phyloP scores from a whole-genome alignment of 208 protist genomes.

The Leishmania guyanensis region DNA sequence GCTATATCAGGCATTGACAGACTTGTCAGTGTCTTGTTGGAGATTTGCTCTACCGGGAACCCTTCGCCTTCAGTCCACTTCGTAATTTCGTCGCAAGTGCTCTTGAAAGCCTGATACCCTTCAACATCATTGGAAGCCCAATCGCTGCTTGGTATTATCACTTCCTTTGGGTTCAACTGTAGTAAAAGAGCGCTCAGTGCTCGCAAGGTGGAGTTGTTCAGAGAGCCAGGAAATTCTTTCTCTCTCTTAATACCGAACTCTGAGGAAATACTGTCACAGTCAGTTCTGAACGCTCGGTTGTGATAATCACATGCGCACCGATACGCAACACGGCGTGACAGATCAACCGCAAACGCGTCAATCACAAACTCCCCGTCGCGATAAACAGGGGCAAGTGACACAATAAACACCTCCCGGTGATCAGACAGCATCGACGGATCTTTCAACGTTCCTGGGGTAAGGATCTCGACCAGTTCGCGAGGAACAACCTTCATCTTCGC shows the following conservation, averaged over 20 bases:
- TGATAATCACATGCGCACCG: conserved; percentile 51
- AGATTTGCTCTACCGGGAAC: conserved; percentile 50
- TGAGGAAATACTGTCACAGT: neutral
- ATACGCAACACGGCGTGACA: conserved; percentile 74
- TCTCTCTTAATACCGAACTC: conserved; percentile 2
- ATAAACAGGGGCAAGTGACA: conserved; percentile 49
- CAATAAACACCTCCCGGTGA: conserved; percentile 67
- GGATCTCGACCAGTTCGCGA: conserved; percentile 86
- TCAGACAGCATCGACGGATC: conserved; percentile 85
- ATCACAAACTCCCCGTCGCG: conserved; percentile 13
- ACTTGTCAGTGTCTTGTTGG: neutral
- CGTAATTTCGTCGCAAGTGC: conserved; percentile 16
- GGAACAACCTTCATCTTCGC: conserved; percentile 71
- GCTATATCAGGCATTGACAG: neutral
- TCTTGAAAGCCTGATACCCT: neutral
- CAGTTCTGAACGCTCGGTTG: neutral
- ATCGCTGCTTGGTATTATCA: conserved; percentile 56
- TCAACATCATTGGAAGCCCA: conserved; percentile 1
- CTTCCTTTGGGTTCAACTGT: conserved; percentile 75
- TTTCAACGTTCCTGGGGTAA: conserved; percentile 93
- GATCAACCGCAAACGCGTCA: conserved; percentile 82
- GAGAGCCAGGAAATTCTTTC: neutral
- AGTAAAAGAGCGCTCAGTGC: conserved; percentile 66
- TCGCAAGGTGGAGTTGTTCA: conserved; percentile 27
- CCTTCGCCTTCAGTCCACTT: conserved; percentile 73